Evolutionary conservation across 1,139 yeast species (phyloP).

Genomic region (Yamadazyma jaroonii): DNA sequence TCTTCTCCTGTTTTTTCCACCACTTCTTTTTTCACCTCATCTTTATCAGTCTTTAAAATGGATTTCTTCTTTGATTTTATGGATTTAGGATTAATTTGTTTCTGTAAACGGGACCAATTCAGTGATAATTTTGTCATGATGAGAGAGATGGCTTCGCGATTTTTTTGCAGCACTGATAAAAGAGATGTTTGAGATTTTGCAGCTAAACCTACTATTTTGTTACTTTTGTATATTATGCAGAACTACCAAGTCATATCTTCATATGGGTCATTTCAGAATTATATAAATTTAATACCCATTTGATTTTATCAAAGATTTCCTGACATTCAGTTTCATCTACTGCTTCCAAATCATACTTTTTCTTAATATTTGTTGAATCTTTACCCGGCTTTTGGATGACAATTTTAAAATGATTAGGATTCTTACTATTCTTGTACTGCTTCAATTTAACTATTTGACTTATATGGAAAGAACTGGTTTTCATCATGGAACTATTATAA

Average conservation of each 20-base stretch:
- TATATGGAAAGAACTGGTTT: constrained; percentile 85
- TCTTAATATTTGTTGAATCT: constrained; percentile 33
- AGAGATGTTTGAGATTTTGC: neutral
- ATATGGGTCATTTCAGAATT: constrained; percentile 14
- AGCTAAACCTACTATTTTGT: too few species aligned
- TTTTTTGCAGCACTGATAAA: constrained; percentile 1
- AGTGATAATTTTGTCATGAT: constrained; percentile 24
- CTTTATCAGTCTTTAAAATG: too few species aligned
- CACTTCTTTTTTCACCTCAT: neutral
- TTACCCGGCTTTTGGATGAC: constrained; percentile 61
- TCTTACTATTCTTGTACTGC: constrained; percentile 61
- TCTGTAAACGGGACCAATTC: constrained; percentile 35
- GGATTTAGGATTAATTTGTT: constrained; percentile 18
- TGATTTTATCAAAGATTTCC: constrained; percentile 71
- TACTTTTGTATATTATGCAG: too few species aligned
- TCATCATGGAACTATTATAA: constrained; percentile 50
- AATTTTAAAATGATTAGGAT: constrained; percentile 78
- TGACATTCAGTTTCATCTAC: constrained; percentile 56
- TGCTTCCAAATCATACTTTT: constrained; percentile 88
- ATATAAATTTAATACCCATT: constrained; percentile 51
- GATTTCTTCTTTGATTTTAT: neutral
- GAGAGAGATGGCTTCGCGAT: constrained; percentile 1
- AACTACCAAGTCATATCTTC: constrained; percentile 7
- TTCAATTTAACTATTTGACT: constrained; percentile 75
- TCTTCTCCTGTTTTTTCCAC: neutral